Base-by-base conservation (phyloP, 345 rosid genomes). In the Eucalyptus curtisii region DNA sequence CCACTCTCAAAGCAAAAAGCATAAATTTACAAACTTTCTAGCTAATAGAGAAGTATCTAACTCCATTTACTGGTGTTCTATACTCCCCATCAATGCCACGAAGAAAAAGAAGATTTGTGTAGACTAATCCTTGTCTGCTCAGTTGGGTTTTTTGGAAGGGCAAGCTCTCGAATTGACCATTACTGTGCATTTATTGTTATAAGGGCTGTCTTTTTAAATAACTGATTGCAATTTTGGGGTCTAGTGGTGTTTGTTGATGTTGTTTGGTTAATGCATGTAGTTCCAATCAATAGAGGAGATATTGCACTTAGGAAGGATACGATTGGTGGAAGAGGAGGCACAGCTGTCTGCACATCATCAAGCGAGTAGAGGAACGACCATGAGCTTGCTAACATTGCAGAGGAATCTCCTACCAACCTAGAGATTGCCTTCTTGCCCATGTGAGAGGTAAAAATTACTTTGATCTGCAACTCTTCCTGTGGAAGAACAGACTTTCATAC, bases 361-460 rank as follows among this genome's bases (percentile, higher is more conserved):
- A 90, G 22, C 82, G 92, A 89, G 68, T 80, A 47, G 59, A 44
- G 81, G 81, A 87, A 49, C 85, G 89, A 66, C 40, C 50, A 64
- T 86, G 90, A 92, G n/a, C 90, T 87, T 89, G 79, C 93, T 64
- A 88, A 91, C 86, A 68, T 68, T 71, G 90, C 90, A 24, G 92
- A 66, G 44, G 90, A 90, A 86, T 87, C 91, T 88, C 86, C 90
- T 81, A 47, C 94, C 89, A 89, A 52, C 91, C 87, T 96, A 88
- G 97, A 96, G 90, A 93, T 96, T 89, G 98, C 98, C 68, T 94
- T 98, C 88, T 95, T 97, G 10, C 87, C 93, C 42, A 87, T 87
- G 87, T 98, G 99, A 91, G 99, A 96, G 92, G 98, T 96, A 93
- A 96, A 96, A 94, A 91, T 96, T 89, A 94, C 93, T 92, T 89